Conservation (phyloP, 805 yeast species). For the Starmera caribaea region DNA sequence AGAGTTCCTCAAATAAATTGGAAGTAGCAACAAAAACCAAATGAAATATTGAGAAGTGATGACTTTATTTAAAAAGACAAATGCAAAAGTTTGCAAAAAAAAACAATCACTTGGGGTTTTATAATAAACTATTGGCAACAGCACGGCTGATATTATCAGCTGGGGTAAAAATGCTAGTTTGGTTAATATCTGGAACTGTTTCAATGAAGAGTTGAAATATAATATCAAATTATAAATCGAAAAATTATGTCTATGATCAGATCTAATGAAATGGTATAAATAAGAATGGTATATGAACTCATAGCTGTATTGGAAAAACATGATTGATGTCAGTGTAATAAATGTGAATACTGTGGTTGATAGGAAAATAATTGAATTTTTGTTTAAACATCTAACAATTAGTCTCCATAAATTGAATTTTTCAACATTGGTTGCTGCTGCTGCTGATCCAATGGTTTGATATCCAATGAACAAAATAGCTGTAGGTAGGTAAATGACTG, state of each 20-base stretch:
- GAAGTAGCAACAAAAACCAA: slow-evolving; percentile 85
- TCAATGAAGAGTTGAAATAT: slow-evolving; percentile 44
- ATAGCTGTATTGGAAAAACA: slow-evolving; percentile 64
- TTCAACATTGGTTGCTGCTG: no score
- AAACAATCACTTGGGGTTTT: slow-evolving; percentile 38
- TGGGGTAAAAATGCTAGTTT: slow-evolving; percentile 82
- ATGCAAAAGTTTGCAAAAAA: slow-evolving; percentile 72
- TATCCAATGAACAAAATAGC: slow-evolving; percentile 31
- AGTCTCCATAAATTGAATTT: no score
- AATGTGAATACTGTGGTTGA: slow-evolving; percentile 35
- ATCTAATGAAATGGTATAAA: slow-evolving; percentile 68
- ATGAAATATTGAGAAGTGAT: slow-evolving; percentile 93
- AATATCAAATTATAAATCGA: slow-evolving; percentile 74
- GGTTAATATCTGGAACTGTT: slow-evolving; percentile 20
- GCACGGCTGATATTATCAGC: slow-evolving; percentile 42
- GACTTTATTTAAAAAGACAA: slow-evolving; percentile 71
- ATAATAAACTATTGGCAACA: slow-evolving; percentile 45
- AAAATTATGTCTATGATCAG: slow-evolving; percentile 94
- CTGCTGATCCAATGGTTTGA: no score
- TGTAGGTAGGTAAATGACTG: slow-evolving; percentile 79
- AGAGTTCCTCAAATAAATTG: slow-evolving; percentile 52
- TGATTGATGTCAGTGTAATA: slow-evolving; percentile 34
- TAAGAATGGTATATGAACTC: slow-evolving; percentile 74
- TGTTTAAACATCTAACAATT: slow-evolving; percentile 28
- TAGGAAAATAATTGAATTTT: slow-evolving; percentile 31